Conservation (phyloP, 1,284 basidiomycete species). For the Microstroma glucosiphilum region DNA sequence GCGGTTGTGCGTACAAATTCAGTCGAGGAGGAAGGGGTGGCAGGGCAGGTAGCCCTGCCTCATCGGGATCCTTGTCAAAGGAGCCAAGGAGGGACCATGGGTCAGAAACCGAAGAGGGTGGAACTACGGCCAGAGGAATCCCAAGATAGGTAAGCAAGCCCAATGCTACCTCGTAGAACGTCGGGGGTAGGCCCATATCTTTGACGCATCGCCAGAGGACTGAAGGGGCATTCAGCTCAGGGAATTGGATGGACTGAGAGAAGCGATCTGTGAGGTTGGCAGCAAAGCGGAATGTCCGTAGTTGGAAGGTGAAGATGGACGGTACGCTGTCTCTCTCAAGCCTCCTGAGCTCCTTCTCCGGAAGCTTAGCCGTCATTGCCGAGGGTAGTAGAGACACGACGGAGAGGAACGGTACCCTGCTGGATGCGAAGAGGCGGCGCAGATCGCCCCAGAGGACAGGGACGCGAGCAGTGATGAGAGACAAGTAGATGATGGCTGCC, state of each 20-base stretch:
- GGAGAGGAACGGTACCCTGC: slow-evolving; percentile 76
- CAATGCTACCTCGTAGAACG: slow-evolving; percentile 32
- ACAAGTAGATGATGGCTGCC: slow-evolving; percentile 30
- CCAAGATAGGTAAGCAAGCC: slow-evolving; percentile 22
- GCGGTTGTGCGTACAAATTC: neutral
- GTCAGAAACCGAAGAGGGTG: neutral
- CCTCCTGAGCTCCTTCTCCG: slow-evolving; percentile 46
- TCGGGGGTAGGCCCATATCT: slow-evolving; percentile 68
- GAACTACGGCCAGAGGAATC: slow-evolving; percentile 12
- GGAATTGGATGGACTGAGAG: slow-evolving; percentile 59
- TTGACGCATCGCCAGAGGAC: slow-evolving; percentile 73
- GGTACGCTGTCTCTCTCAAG: slow-evolving; percentile 4
- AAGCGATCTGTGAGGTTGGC: slow-evolving; percentile 57
- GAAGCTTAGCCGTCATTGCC: slow-evolving; percentile 64
- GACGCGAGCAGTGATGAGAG: slow-evolving; percentile 28
- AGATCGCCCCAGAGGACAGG: slow-evolving; percentile 25
- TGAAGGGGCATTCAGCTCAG: slow-evolving; percentile 70
- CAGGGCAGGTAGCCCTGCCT: neutral
- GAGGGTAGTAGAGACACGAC: slow-evolving; percentile 62
- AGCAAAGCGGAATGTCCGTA: slow-evolving; percentile 62
- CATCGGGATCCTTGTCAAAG: neutral
- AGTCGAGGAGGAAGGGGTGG: neutral
- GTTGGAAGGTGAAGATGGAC: slow-evolving; percentile 58
- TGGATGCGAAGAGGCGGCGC: slow-evolving; percentile 43
- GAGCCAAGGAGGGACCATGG: neutral